These are phyloP conservation scores for Aspergillus alliaceus DNA, from an alignment of 2,329 filamentous ascomycete genomes.

Conservation along the genomic window DNA sequence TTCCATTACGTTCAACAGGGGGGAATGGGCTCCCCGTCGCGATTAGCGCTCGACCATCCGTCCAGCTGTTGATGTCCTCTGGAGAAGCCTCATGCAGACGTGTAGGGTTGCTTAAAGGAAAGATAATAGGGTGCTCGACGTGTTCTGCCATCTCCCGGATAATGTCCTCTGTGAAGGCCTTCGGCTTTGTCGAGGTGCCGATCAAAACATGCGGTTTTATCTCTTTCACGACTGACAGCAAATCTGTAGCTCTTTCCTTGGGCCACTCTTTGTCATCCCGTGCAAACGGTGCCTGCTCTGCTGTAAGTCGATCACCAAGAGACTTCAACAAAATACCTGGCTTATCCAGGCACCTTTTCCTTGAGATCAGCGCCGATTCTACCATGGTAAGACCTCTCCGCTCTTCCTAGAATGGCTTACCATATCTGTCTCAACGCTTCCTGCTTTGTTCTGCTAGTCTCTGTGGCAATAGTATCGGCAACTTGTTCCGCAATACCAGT, in stretches of 20 bases:
- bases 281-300: constrained; percentile 67
- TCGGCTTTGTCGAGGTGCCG: constrained; percentile 77
- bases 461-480: constrained; percentile 71
- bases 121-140: constrained; percentile 70
- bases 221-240: constrained; percentile 66
- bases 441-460: constrained; percentile 65
- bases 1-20: constrained; percentile 63
- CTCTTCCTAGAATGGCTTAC: constrained; percentile 43
- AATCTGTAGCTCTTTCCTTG: constrained; percentile 54
- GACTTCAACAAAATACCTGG: constrained; percentile 70
- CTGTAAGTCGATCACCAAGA: constrained; percentile 60
- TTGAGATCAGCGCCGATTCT: not conserved
- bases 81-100: constrained; percentile 79
- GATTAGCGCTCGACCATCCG: constrained; percentile 71
- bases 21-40: constrained; percentile 82
- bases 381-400: too few species aligned
- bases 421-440: constrained; percentile 80
- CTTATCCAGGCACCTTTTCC: constrained; percentile 72
- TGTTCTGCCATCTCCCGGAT: constrained; percentile 74
- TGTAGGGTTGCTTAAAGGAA: constrained; percentile 85
- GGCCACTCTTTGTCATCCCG: constrained; percentile 65
- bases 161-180: constrained; percentile 72
- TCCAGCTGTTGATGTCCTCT: constrained; percentile 74
- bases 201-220: constrained; percentile 80
- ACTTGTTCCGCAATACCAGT: constrained; percentile 86